Evolutionary conservation across 2,329 filamentous ascomycete genomes (phyloP), one percentile per base, ranked within the genome.

Genomic region (Emydomyces testavorans): DNA sequence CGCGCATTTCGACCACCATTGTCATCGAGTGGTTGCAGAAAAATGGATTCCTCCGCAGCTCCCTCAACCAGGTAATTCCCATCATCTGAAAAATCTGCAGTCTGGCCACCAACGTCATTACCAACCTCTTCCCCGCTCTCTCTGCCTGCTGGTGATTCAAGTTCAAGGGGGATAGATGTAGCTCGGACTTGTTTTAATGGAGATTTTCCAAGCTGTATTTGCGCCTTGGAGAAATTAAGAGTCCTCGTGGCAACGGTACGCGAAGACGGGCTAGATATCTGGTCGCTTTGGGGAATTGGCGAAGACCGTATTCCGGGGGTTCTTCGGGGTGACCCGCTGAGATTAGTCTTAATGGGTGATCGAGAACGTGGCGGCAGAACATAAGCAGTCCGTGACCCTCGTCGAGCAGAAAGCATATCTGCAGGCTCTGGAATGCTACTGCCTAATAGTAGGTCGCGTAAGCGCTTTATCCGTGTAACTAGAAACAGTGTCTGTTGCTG

Each of bases 311-410:
- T 50, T 20, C 60, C 63, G 2, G 65, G 63, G 3, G 67, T 69
- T 50, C 66, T 62, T 37, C 67, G 65, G 2, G 69, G 65, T 35
- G 66, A 67, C 5, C 67, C 66, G 42, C 61, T 63, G 45, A 71
- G 55, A 21, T 64, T 62, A 16, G 64, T 64, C 57, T 72, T 73
- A 42, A 66, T 63, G 1, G 71, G 70, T 16, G 71, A 72, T 46
- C 66, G 64, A 7, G 68, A 66, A 45, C 67, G 60, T 8, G 67
- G 64, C 8, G 63, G 63, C 11, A 63, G 68, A 3, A 69, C 52
- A 44, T 62, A 65, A 29, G 62, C 59, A 34, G 54, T 57, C 36
- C 64, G 64, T 43, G 61, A 56, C 16, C 57, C 57, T 50, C 62
- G 63, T 18, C 58, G 54, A 35, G 59, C 55, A 24, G 61, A 62